Conservation (phyloP, 2,329 filamentous ascomycete species). For the Scytalidium sp. region DNA sequence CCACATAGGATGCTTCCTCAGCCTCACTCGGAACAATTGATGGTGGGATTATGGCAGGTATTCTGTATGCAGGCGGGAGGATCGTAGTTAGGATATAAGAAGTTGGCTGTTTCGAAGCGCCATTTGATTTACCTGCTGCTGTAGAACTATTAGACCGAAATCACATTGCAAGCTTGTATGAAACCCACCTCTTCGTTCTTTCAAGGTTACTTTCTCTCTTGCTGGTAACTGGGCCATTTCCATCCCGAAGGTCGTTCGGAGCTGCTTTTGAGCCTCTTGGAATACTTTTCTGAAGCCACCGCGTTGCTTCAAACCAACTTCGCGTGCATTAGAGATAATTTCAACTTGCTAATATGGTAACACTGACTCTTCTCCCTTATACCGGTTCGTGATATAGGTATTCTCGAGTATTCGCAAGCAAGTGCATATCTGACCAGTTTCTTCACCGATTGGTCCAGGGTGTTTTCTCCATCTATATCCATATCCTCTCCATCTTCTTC, state of each 20-base stretch:
- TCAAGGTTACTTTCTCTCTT: conserved; percentile 76
- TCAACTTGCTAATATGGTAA: neutral
- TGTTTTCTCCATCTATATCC: conserved; percentile 21
- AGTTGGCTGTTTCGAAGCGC: conserved; percentile 53
- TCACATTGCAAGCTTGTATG: neutral
- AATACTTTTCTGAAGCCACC: conserved; percentile 76
- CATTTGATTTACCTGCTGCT: conserved; percentile 39
- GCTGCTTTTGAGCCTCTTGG: conserved; percentile 67
- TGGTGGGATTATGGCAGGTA: conserved; percentile 64
- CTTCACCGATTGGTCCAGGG: conserved; percentile 52
- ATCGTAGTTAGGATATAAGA: conserved; percentile 75
- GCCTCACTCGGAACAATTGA: conserved; percentile 61
- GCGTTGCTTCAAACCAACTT: conserved; percentile 43
- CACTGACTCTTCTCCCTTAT: conserved; percentile 59
- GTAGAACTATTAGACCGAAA: conserved; percentile 7
- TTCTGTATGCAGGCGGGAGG: conserved; percentile 66
- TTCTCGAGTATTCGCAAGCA: conserved; percentile 62
- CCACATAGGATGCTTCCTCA: conserved; percentile 76
- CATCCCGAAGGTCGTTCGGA: conserved; percentile 84
- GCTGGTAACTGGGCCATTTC: conserved; percentile 79
- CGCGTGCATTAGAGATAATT: conserved; percentile 5
- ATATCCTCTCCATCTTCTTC: conserved; percentile 16
- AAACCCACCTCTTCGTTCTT: conserved; percentile 71
- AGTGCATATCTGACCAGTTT: conserved; percentile 68
- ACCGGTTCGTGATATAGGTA: conserved; percentile 57